Evolutionary conservation across 306 rosid species (phyloP).

Genomic region (Quercus ilex): DNA sequence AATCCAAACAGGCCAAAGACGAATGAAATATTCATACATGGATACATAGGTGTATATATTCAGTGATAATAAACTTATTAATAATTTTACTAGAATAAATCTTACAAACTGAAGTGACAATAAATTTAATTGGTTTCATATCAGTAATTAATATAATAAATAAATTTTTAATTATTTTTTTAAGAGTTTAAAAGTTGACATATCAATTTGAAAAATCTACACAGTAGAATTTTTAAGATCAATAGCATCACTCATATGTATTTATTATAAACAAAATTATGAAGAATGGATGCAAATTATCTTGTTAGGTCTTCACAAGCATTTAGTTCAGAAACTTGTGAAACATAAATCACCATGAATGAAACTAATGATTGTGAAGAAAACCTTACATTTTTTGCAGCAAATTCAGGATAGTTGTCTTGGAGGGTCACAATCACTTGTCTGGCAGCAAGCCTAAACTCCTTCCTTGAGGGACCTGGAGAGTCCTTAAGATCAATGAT

Average conservation of each 20-base stretch:
- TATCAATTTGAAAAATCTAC: no score
- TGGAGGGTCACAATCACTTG: constrained; percentile 38
- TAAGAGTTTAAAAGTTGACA: no score
- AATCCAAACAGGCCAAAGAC: no score
- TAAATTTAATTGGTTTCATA: no score
- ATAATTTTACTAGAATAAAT: no score
- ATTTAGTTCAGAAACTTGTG: not conserved
- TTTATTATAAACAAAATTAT: not conserved
- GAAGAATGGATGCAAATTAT: not conserved
- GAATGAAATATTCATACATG: not conserved
- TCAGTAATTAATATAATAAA: no score
- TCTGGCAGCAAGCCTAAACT: constrained; percentile 37
- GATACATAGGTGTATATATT: not conserved
- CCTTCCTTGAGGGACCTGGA: constrained; percentile 45
- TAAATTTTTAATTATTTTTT: no score
- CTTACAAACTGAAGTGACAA: no score
- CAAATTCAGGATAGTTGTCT: constrained; percentile 56
- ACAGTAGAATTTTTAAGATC: no score
- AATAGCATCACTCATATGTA: no score
- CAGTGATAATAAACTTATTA: no score
- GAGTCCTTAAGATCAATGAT: constrained; percentile 41
- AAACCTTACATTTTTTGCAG: constrained; percentile 43
- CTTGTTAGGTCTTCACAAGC: not conserved
- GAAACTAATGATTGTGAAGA: not conserved
- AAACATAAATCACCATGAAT: no score